These are phyloP conservation scores for Eragrostis curvula DNA, from an alignment of 176 grass and related monocot species.

Conservation along the genomic window DNA sequence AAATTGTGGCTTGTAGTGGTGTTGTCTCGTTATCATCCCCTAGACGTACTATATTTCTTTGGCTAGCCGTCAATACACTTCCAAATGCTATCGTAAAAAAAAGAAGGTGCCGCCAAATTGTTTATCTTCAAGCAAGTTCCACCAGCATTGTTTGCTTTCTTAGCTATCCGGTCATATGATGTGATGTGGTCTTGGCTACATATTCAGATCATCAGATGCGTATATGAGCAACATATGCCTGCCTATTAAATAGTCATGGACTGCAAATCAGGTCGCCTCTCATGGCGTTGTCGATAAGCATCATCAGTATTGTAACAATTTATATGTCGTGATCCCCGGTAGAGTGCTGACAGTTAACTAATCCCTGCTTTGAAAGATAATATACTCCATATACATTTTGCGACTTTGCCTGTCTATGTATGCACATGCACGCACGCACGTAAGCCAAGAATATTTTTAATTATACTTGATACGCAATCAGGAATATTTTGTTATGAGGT, in stretches of 20 bases:
- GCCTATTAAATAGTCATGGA: background rate
- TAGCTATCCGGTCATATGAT: background rate
- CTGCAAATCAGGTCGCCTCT: background rate
- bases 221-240: background rate
- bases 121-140: background rate
- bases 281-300: background rate
- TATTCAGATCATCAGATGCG: background rate
- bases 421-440: constrained; percentile 15
- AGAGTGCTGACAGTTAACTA: background rate
- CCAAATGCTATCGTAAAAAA: background rate
- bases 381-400: background rate
- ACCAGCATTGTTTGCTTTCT: background rate
- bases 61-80: background rate
- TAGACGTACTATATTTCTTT: background rate
- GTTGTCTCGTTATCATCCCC: too few relatives aligned
- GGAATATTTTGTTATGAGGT: background rate
- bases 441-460: background rate
- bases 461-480: background rate
- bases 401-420: constrained; percentile 8
- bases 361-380: background rate
- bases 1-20: too few relatives aligned
- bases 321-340: background rate
- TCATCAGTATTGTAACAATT: background rate
- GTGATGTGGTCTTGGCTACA: background rate
- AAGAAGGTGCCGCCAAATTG: background rate